Evolutionary conservation across 2,329 filamentous ascomycete species (phyloP).

Genomic region (Colletotrichum sojae): DNA sequence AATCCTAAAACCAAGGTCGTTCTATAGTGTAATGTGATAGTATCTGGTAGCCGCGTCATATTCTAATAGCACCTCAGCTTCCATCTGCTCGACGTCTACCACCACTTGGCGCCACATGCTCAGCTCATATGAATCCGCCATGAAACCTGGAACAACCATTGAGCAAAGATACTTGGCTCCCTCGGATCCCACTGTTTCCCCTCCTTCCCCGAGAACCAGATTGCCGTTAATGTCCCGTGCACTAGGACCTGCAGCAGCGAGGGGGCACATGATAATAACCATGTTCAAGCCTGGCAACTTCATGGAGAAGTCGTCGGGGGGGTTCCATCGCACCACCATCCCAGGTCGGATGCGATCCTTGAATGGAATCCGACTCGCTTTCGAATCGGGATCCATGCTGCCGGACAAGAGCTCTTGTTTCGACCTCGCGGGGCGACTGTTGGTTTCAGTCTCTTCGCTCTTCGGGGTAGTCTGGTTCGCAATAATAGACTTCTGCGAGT

Average conservation of each 20-base stretch:
- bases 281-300: conserved; percentile 45
- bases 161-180: conserved; percentile 53
- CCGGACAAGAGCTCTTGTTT: conserved; percentile 34
- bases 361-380: conserved; percentile 49
- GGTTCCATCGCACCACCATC: conserved; percentile 56
- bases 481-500: conserved; percentile 48
- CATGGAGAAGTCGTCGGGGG: conserved; percentile 35
- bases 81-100: conserved; percentile 53
- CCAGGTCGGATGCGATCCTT: conserved; percentile 57
- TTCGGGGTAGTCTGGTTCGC: background rate
- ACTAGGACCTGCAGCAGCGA: conserved; percentile 37
- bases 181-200: background rate
- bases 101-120: conserved; percentile 56
- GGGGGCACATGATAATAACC: conserved; percentile 51
- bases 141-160: conserved; percentile 50
- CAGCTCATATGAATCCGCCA: conserved; percentile 56
- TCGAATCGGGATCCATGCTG: conserved; percentile 49
- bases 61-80: conserved; percentile 57
- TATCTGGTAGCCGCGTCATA: conserved; percentile 60
- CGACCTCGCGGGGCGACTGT: background rate
- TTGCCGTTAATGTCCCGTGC: conserved; percentile 44
- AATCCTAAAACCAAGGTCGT: background rate
- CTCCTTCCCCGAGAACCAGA: conserved; percentile 33
- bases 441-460: background rate
- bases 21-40: conserved; percentile 49